Percentiles rank a stretch among this genome's conserved stretches.
phyloP scores from a whole-genome alignment of 2,329 filamentous ascomycete genomes.

The Paecilomyces dactylethromorphus region DNA sequence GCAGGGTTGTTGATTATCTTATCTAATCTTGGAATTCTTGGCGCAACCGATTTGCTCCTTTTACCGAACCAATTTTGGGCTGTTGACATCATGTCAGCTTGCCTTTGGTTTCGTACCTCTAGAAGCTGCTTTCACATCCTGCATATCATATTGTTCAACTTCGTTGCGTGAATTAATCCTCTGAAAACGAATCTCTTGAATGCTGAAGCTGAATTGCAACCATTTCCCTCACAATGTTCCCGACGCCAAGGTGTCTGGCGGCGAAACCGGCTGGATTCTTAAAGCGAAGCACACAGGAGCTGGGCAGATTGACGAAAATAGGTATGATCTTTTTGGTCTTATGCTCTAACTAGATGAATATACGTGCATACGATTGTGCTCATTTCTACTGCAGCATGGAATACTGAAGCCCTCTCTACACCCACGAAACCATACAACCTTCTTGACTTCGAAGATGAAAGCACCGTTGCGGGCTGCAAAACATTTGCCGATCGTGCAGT shows the following conservation, averaged over 20 bases:
- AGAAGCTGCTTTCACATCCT: neutral
- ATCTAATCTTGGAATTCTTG: neutral
- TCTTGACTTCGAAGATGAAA: slow-evolving; percentile 36
- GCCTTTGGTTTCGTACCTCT: neutral
- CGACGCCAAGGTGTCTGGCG: slow-evolving; percentile 32
- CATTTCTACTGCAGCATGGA: slow-evolving; percentile 28
- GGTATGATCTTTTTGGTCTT: too few species aligned
- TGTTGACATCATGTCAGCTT: neutral
- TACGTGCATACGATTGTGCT: neutral
- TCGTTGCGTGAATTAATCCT: too few species aligned
- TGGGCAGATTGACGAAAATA: slow-evolving; percentile 50
- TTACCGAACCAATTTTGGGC: neutral
- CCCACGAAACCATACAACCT: slow-evolving; percentile 33
- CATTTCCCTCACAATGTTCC: slow-evolving; percentile 25
- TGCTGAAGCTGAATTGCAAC: neutral
- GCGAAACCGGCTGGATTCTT: slow-evolving; percentile 45
- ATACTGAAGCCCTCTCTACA: slow-evolving; percentile 29
- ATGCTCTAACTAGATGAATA: neutral
- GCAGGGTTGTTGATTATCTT: neutral
- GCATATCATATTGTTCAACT: too few species aligned
- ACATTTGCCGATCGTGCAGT: slow-evolving; percentile 82
- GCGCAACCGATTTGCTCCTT: neutral
- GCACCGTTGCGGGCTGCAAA: slow-evolving; percentile 45
- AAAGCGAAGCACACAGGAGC: slow-evolving; percentile 53
- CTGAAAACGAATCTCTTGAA: neutral